Base-by-base conservation (phyloP, 441 rosid species). In the Bocquillonia castaneifolia region DNA sequence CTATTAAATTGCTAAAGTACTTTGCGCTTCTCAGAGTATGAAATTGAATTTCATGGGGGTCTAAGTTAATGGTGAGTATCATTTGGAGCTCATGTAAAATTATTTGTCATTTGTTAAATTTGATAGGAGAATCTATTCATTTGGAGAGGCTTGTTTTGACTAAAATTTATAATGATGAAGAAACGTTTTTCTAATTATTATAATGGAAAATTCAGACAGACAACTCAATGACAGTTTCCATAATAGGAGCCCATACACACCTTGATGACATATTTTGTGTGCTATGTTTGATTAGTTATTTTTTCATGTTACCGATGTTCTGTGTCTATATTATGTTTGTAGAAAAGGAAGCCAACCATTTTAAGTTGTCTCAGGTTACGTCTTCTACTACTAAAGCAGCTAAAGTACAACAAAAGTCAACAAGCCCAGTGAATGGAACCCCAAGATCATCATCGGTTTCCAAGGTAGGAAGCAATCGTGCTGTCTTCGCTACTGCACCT, bases 301-400 rank as follows among this genome's bases (percentile, higher is more conserved):
- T 36, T 39, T 42, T 42, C 13, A 42, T 42, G 47, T 42, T 2
- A 14, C 12, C 6, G 2, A 14, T 12, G 15, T 42, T 42, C 15
- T 54, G 15, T 6, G 51, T 32, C 15, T 53, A 15, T 6, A 32
- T 23, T 18, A 44, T 57, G 4, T 53, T 71, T 61, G 45, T 17
- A 17, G 63, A 51, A 72, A 63, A 20, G 59, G 34, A 75, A 32
- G 20, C 31, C 29, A 3, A 10, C 29, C 52, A 44, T 51, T 52
- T 25, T 20, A 32, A 2, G 37, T 29, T 50, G 23, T 66, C 45
- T 32, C 77, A 82, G 86, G 71, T 72, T 36, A 63, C 54, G 29
- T 50, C 69, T 39, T 68, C 73, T 17, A 78, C 55, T 66, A 34
- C 72, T 28, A 73, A 64, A 57, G 73, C 72, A 34, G 64, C 74